Conservation (phyloP, 1,139 yeast species). For the Diutina neorugosa region DNA sequence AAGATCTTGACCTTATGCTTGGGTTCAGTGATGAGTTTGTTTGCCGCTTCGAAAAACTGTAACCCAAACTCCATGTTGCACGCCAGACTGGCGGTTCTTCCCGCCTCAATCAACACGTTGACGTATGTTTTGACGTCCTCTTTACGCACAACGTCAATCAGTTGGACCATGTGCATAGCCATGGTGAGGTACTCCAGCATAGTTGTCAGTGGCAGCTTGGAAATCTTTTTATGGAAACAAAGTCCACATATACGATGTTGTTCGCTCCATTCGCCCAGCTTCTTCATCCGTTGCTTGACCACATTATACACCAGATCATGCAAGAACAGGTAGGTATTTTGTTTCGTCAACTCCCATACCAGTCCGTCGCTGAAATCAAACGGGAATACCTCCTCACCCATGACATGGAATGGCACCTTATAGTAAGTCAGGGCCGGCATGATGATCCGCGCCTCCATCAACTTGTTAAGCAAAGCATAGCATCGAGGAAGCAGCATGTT, state of each 20-base stretch:
- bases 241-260: conserved; percentile 33
- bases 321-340: conserved; percentile 20
- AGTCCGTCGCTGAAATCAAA: conserved; percentile 25
- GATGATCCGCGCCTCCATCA: conserved; percentile 22
- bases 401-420: conserved; percentile 34
- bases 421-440: conserved; percentile 32
- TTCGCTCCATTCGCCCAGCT: conserved; percentile 16
- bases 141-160: conserved; percentile 15
- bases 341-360: conserved; percentile 24
- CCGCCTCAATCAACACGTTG: conserved; percentile 24
- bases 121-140: conserved; percentile 19
- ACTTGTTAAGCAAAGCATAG: conserved; percentile 20
- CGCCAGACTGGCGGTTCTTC: conserved; percentile 23
- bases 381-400: conserved; percentile 21
- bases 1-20: conserved; percentile 15
- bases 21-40: conserved; percentile 12
- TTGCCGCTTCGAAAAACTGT: conserved; percentile 19
- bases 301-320: conserved; percentile 24
- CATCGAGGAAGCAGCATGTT: conserved; percentile 17
- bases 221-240: conserved; percentile 19
- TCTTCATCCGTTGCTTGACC: conserved; percentile 16
- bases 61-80: conserved; percentile 22
- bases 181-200: conserved; percentile 18
- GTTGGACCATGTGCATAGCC: conserved; percentile 22
- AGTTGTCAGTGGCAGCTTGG: conserved; percentile 11